A percentile compares a stretch with the other conserved stretches of the same genome.
phyloP scores from a whole-genome alignment of 148 eudicot genomes.

The Euryodendron excelsum region DNA sequence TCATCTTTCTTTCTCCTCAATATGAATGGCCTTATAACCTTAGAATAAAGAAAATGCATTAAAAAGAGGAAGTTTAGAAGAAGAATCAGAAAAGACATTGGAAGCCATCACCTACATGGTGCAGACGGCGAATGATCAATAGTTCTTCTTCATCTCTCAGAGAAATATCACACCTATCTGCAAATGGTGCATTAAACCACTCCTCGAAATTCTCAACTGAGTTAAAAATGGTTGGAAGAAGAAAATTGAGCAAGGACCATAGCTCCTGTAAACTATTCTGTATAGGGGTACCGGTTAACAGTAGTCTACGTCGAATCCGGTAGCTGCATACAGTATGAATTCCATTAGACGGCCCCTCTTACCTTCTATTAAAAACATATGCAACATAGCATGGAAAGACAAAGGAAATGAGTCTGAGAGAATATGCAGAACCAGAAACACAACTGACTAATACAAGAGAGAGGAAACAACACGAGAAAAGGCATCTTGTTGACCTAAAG shows the following conservation, averaged over 20 bases:
- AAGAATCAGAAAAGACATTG: background rate
- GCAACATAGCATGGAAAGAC: background rate
- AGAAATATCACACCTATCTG: constrained; percentile 82
- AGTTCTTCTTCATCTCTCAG: constrained; percentile 91
- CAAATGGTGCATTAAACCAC: constrained; percentile 99
- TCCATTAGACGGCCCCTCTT: background rate
- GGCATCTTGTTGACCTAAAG: background rate
- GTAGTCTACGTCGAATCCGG: constrained; percentile 79
- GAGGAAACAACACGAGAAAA: background rate
- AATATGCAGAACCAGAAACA: background rate
- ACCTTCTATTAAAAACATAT: background rate
- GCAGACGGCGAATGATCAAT: constrained; percentile 91
- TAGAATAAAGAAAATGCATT: constrained; percentile 12
- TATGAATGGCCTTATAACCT: constrained; percentile 99
- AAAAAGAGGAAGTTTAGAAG: constrained; percentile 1
- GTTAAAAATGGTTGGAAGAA: constrained; percentile 91
- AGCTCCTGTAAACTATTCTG: constrained; percentile 95
- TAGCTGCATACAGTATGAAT: constrained; percentile 41
- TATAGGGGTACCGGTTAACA: constrained; percentile 96
- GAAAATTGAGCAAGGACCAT: constrained; percentile 97
- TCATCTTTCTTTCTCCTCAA: constrained; percentile 95
- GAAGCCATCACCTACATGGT: constrained; percentile 60
- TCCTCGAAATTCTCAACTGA: constrained; percentile 95
- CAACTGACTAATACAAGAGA: too few relatives aligned
- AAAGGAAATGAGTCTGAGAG: background rate